Percentiles rank a stretch among this genome's conserved stretches.
Evolutionary conservation across 495 filamentous ascomycete species (phyloP).

Genomic region (Lophium mytilinum): DNA sequence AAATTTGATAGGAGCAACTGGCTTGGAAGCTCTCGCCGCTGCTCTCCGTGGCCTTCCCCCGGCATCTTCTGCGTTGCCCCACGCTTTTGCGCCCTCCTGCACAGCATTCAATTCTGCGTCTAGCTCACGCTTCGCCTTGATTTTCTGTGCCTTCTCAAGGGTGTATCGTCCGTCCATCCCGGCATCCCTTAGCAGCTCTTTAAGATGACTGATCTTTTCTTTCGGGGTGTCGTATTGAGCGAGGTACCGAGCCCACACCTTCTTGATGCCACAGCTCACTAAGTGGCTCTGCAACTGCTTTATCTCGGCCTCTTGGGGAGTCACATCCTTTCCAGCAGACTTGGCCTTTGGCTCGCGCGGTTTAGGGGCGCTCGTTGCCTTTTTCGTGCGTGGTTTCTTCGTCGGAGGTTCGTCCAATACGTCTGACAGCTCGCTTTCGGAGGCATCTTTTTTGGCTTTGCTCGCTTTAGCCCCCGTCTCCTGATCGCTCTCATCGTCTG

Average conservation of each 20-base stretch:
- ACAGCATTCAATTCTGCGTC: conserved; percentile 73
- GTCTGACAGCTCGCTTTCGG: conserved; percentile 73
- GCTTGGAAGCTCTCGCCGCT: conserved; percentile 33
- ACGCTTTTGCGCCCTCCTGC: conserved; percentile 65
- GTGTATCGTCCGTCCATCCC: conserved; percentile 88
- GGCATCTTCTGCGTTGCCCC: conserved; percentile 51
- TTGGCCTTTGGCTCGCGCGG: conserved; percentile 28
- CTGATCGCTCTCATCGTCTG: conserved; percentile 26
- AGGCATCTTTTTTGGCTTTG: conserved; percentile 38
- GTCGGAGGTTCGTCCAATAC: conserved; percentile 64
- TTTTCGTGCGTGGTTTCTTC: conserved; percentile 42
- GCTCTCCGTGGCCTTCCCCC: conserved; percentile 29
- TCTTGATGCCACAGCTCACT: conserved; percentile 85
- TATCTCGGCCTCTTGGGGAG: conserved; percentile 70
- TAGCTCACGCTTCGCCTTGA: conserved; percentile 77
- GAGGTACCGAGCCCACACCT: conserved; percentile 82
- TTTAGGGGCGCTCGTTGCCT: conserved; percentile 23
- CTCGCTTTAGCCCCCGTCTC: neutral
- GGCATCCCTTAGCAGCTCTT: conserved; percentile 61
- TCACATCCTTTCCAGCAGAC: conserved; percentile 37
- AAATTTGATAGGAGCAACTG: conserved; percentile 33
- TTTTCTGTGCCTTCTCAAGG: conserved; percentile 70
- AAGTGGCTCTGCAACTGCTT: conserved; percentile 86
- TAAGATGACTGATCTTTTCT: conserved; percentile 78
- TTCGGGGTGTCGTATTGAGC: conserved; percentile 63